Evolutionary conservation across 345 rosid genomes (phyloP), one percentile per base, ranked within the genome.

Genomic region (Microcos paniculata): DNA sequence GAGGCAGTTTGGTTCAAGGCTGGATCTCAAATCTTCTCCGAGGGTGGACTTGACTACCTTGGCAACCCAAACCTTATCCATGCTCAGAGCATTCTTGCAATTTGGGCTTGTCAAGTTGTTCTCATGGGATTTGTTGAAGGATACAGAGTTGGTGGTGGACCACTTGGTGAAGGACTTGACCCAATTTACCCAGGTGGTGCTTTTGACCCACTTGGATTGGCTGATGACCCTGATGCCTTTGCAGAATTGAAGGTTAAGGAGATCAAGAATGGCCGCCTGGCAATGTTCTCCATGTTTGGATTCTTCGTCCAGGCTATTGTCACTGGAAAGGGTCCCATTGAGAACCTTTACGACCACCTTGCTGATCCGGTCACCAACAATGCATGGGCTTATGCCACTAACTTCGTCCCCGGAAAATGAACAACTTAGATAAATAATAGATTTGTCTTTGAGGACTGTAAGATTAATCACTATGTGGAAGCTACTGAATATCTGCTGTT

Each of bases 1-100:
- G 97, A 94, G 85, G 94, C 96, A 24, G 94, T 93, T 9, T 95
- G 99, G 98, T 91, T 95, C 92, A 95, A 95, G 80, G 99, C 98
- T 30, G 96, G 99, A 1, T 76, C 99, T 15, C 98, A 93, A 49
- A 95, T 93, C 78, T 93, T 95, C 89, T 90, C 97, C 0, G 99
- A 95, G 62, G 99, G 98, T 21, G 97, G 98, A 21, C 97, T 95
- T 15, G 96, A 95, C 81, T 95, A 93, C 82, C 94, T 95, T 0
- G 99, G 99, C 65, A 93, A 95, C 90, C 97, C 99, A 33, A 95
- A 95, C 87, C 88, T 95, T 51, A 83, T 95, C 78, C 99, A 95
- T 33, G 97, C 98, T 33, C 97, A 93, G 88, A 95, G 99, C 90
- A 93, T 95, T 67, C 88, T 95, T 12, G 98, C 99, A 33, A 95